Evolutionary conservation across 1,284 basidiomycete genomes (phyloP).

Genomic region (Sporisorium iseilematis-ciliati): DNA sequence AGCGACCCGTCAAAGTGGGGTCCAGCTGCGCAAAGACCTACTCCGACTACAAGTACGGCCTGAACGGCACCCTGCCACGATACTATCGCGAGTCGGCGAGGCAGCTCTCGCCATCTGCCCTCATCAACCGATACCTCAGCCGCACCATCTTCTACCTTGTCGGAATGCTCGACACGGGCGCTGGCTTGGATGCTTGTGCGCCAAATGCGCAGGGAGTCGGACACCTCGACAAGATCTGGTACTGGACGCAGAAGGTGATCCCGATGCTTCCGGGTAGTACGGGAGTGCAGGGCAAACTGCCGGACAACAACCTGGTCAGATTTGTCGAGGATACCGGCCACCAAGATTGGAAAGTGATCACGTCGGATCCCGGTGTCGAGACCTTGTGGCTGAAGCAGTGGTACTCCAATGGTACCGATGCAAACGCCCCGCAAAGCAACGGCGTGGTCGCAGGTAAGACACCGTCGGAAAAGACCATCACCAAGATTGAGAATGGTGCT

Average conservation of each 20-base stretch:
- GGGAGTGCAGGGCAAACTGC: constrained; percentile 34
- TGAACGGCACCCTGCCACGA: constrained; percentile 55
- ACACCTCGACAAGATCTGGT: constrained; percentile 60
- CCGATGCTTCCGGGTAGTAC: constrained; percentile 53
- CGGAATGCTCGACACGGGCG: constrained; percentile 42
- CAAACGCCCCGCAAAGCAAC: constrained; percentile 17
- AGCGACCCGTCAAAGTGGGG: constrained; percentile 37
- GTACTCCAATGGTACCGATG: constrained; percentile 38
- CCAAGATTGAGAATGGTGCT: background rate
- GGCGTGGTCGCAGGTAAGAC: constrained; percentile 23
- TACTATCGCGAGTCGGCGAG: constrained; percentile 33
- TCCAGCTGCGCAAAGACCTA: constrained; percentile 33
- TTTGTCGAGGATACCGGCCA: constrained; percentile 50
- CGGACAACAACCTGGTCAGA: constrained; percentile 35
- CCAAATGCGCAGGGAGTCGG: constrained; percentile 55
- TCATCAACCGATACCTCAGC: constrained; percentile 44
- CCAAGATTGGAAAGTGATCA: constrained; percentile 54
- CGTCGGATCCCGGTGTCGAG: constrained; percentile 56
- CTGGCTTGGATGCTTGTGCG: constrained; percentile 48
- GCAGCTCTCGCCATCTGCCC: constrained; percentile 1
- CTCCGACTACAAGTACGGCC: constrained; percentile 66
- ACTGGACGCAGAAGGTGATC: constrained; percentile 56
- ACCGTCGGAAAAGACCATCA: constrained; percentile 9
- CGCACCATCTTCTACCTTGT: constrained; percentile 59
- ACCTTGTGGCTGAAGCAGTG: constrained; percentile 57